Percentiles rank a stretch among this genome's conserved stretches.
phyloP scores from a whole-genome alignment of 179 eudicot genomes.

The Silene vulgaris region DNA sequence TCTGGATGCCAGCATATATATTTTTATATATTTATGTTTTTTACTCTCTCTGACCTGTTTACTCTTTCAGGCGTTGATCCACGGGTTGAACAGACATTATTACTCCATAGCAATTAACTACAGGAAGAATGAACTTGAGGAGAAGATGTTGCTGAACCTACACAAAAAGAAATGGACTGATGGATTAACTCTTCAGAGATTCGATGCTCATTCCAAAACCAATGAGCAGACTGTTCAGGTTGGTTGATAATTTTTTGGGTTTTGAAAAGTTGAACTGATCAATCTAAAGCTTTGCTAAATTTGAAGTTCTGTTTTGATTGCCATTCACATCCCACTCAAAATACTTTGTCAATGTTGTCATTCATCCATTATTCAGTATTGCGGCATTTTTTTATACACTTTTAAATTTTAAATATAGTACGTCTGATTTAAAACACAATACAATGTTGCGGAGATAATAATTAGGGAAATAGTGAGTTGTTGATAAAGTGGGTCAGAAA shows the following conservation, averaged over 20 bases:
- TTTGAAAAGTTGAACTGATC: too few species aligned
- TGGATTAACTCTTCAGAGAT: conserved; percentile 76
- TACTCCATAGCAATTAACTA: conserved; percentile 93
- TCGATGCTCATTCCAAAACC: conserved; percentile 80
- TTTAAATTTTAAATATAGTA: too few species aligned
- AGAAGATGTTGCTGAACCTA: conserved; percentile 83
- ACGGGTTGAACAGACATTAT: conserved; percentile 85
- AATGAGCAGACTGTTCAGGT: conserved; percentile 95
- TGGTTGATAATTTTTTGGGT: conserved; percentile 11
- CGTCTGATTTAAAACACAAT: too few species aligned
- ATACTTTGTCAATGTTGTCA: background rate
- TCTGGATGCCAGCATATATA: background rate
- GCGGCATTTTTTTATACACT: background rate
- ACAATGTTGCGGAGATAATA: too few species aligned
- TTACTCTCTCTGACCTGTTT: background rate
- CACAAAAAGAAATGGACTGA: conserved; percentile 97
- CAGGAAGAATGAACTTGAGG: conserved; percentile 91
- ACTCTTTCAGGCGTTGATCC: conserved; percentile 69
- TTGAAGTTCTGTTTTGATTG: background rate
- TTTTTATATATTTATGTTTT: background rate
- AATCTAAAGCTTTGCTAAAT: too few species aligned
- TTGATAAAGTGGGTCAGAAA: too few species aligned
- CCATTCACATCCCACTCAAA: background rate
- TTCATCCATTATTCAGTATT: background rate
- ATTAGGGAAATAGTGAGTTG: too few species aligned